Evolutionary conservation across 805 yeast genomes (phyloP), one percentile per base, ranked within the genome.

Genomic region (Teunomyces aglyptinius): DNA sequence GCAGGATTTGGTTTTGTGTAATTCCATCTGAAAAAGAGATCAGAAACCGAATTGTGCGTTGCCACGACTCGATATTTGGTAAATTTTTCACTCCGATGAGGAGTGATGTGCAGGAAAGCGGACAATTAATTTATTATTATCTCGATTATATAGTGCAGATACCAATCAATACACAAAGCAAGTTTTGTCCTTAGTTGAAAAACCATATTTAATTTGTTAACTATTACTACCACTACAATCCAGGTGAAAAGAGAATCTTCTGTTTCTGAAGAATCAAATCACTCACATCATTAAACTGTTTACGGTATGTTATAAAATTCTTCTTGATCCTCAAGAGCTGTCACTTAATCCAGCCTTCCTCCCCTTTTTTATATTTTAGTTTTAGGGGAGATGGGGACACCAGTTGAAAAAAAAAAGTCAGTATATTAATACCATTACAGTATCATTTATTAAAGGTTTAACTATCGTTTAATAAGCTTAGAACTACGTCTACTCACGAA

Each of bases 61-160:
- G 24, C 28, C 39, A 36, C 39, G 39, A 36, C 39, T 22, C 8
- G 28, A 12, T 11, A 36, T 34, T n/a, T 36, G 39, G 39, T 36
- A 36, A 36, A 36, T 36, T 36, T 36, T 36, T 36, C 39, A 36
- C 39, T 36, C 28, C 39, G 39, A 36, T 36, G 39, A 36, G 39
- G 28, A n/a, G 28, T 8, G 20, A 5, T 20, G 18, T 22, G 28
- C 28, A 20, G 28, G 28, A 35, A 13, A 22, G 3, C 39, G 16
- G 38, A 34, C 38, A 22, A n/a, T 12, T 13, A 5, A 36, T 8
- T 36, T 36, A 36, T 36, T 36, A 33, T 36, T 36, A 19, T 28
- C 35, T 29, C 27, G 33, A 31, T n/a, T 16, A 10, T 27, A 40
- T 18, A 22, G 43, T 32, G 29, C 12, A 28, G 43, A 40, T 40